These are phyloP conservation scores for Globomyces sp. DNA, from an alignment of 371 early-diverging fungal species.

Conservation along the genomic window DNA sequence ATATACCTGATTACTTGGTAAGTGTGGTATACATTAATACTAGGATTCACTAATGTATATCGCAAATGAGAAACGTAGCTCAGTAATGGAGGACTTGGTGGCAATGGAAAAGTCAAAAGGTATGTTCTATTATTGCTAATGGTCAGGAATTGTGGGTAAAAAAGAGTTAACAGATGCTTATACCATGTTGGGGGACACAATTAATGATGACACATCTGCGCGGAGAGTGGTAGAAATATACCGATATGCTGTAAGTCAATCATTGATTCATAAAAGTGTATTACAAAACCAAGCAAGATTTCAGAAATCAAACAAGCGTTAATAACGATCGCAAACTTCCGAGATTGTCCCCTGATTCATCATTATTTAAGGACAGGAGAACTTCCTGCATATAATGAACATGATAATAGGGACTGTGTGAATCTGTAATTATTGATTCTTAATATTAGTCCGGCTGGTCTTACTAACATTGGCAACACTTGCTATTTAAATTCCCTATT, in stretches of 20 bases:
- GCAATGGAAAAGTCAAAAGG: conserved; percentile 13
- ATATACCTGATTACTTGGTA: no score
- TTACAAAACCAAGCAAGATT: conserved; percentile 2
- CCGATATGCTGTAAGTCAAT: conserved; percentile 7
- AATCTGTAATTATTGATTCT: neutral
- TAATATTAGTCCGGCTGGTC: conserved; percentile 57
- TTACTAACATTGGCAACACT: conserved; percentile 87
- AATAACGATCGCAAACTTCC: conserved; percentile 4
- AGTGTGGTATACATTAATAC: neutral
- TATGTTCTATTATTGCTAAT: no score
- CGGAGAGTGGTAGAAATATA: conserved; percentile 13
- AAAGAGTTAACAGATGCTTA: conserved; percentile 5
- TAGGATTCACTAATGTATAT: conserved; percentile 8
- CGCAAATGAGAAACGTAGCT: neutral
- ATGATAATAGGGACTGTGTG: conserved; percentile 6
- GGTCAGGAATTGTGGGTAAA: neutral
- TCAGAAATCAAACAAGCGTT: conserved; percentile 5
- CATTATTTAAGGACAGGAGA: conserved; percentile 9
- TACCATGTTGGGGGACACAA: neutral
- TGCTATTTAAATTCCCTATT: conserved; percentile 86
- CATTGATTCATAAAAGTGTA: neutral
- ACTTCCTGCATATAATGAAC: neutral
- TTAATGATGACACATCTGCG: conserved; percentile 16
- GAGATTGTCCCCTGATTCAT: conserved; percentile 11
- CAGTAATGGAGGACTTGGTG: conserved; percentile 3